Base-by-base conservation (phyloP, 1,284 basidiomycete genomes). In the Malassezia restricta region DNA sequence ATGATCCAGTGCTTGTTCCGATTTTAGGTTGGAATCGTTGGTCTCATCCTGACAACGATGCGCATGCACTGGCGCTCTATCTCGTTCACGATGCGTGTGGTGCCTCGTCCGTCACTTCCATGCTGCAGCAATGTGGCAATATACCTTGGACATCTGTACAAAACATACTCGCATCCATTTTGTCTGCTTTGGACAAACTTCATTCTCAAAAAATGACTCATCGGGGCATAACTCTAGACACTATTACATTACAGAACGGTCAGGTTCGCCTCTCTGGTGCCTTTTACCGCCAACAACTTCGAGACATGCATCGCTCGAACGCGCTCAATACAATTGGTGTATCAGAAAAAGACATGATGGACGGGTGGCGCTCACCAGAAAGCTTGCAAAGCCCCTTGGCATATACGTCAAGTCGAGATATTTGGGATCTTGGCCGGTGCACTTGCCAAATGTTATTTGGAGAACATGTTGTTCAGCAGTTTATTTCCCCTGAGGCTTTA, bases 401-500 rank as follows among this genome's bases (percentile, higher is more conserved):
- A 14, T 72, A 70, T 50, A 58, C 62, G 28, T 52, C 64, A 32
- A 65, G 66, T 41, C 58, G 65, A 12, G 73, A 74, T 42, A 40
- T 74, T 1, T 74, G 67, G 62, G 68, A 74, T 40, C 50, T 71
- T 1, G 73, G 71, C 6, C 51, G 68, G 6, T 63, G 59, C 33
- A 54, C 54, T 5, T 61, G 63, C 38, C 70, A 73, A 43, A 69
- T 74, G 62, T 56, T 74, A 1, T 68, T 61, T 39, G 71, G 72
- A 1, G n/a, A 58, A 27, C 58, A 65, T 17, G 58, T 63, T 14
- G 5, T 54, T 6, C 14, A 53, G 24, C 56, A 57, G n/a, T 57
- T 56, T 49, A 55, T 57, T 17, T 15, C 62, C 24, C 68, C 64
- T 2, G 39, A 40, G 20, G 39, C 39, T 9, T 24, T 40, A n/a